phyloP scores from a whole-genome alignment of 306 rosid species.

The Quillaja saponaria region DNA sequence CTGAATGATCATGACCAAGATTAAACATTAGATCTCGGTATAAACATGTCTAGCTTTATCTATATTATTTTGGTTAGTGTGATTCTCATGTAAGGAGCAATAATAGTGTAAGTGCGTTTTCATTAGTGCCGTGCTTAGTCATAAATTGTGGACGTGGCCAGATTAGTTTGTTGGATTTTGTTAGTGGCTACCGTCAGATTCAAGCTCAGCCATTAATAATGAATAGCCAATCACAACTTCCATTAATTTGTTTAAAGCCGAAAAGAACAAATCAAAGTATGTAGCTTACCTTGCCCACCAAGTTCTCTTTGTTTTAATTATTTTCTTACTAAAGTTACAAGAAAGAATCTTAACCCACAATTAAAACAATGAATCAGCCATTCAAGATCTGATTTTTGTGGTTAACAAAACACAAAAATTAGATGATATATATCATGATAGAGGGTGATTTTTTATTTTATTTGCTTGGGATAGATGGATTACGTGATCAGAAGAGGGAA shows the following conservation, averaged over 20 bases:
- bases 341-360: too few relatives aligned
- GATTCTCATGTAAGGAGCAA: neutral
- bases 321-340: too few relatives aligned
- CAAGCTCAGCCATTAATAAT: neutral
- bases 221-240: neutral
- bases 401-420: too few relatives aligned
- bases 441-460: too few relatives aligned
- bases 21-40: too few relatives aligned
- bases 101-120: constrained; percentile 13
- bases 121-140: constrained; percentile 35
- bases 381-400: too few relatives aligned
- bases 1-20: too few relatives aligned
- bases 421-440: too few relatives aligned
- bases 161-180: neutral
- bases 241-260: constrained; percentile 21
- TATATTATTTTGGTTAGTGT: neutral
- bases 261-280: neutral
- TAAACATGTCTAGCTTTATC: neutral
- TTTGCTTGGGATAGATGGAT: too few relatives aligned
- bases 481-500: neutral
- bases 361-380: too few relatives aligned
- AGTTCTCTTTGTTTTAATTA: neutral
- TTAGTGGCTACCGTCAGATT: constrained; percentile 10
- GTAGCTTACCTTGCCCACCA: neutral
- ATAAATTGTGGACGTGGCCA: constrained; percentile 22